Evolutionary conservation across 768 basidiomycete genomes (phyloP), one percentile per base, ranked within the genome.

Genomic region (Panaeolus cyanescens): DNA sequence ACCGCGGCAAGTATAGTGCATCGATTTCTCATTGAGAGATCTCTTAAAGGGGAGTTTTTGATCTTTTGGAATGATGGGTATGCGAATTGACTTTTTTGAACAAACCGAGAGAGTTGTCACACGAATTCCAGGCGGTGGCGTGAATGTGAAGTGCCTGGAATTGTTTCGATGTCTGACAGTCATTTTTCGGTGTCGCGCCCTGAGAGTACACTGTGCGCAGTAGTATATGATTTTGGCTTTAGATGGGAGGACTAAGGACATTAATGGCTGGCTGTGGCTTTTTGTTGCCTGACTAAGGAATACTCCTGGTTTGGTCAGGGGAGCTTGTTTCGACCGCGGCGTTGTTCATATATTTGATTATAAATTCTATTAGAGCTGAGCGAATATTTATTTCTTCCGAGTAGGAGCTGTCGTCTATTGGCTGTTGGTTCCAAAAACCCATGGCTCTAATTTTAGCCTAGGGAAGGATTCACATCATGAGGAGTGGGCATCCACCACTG

Each of bases 1-100:
- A 50, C 45, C 45, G 45, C 45, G 45, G 45, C 45, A 50, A 50
- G 45, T 50, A 50, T 50, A 50, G 45, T 28, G 25, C 25, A 50
- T 50, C 45, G 45, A 50, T 28, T 50, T 50, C 45, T 50, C 22
- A 25, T 50, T 50, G 12, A 28, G 45, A 20, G 45, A 50, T 50
- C 45, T 50, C 30, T 25, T 50, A 50, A 50, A 50, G 45, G 45
- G 45, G 12, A 28, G 45, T 8, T 28, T 12, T 30, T 50, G 45
- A 50, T 50, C 45, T 28, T 50, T 50, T 50, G 10, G 8, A 13
- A n/a, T 28, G 45, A 25, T 50, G 30, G 30, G 45, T 28, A 50
- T 50, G 45, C 12, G 25, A 50, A 50, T 50, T 50, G 45, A 50
- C 45, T 50, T 25, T 25, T 50, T 50, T 25, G 30, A 50, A 50